Evolutionary conservation across 768 basidiomycete species (phyloP), one percentile per base, ranked within the genome.

Genomic region (Galerina marginata): DNA sequence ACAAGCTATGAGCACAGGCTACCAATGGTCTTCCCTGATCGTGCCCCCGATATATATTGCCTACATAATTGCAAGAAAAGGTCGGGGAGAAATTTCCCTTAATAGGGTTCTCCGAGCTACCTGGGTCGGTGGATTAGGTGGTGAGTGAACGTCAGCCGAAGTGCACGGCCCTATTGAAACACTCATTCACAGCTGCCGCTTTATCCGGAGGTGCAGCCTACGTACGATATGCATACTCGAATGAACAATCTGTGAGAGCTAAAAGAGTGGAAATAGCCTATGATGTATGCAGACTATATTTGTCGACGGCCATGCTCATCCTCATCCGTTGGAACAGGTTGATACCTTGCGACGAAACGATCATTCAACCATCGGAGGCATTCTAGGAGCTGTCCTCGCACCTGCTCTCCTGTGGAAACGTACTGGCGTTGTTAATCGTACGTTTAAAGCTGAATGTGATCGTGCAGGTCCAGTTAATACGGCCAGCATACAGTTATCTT

Each of bases 391-490:
- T 14, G 82, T 89, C 12, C 69, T 93, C 2, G 83, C 81, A 4
- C 88, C 92, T 3, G 88, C 90, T 2, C 54, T 92, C 29, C 78
- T 93, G 51, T 93, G 90, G 90, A 92, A 83, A 50, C 81, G 83
- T 54, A 90, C 89, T 36, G 78, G 74, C 37, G 70, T 79, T 14
- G 73, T 87, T n/a, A 85, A 92, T 65, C 67, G 91, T 92, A 67
- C 71, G 33, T 39, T 9, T 10, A 12, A 15, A 9, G 29, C 44
- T n/a, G 2, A 25, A 23, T 38, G 16, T 40, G 12, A 40, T 52
- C 29, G 40, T 20, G 10, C 25, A 16, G 15, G n/a, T 33, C 20
- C 9, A 15, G 26, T 47, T 48, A 38, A 50, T 45, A 46, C 25
- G 20, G 23, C n/a, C 48, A 37, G 15, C 48, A 48, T 38, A 2